phyloP scores from a whole-genome alignment of 495 filamentous ascomycete genomes.

The Pyronema omphalodes region DNA sequence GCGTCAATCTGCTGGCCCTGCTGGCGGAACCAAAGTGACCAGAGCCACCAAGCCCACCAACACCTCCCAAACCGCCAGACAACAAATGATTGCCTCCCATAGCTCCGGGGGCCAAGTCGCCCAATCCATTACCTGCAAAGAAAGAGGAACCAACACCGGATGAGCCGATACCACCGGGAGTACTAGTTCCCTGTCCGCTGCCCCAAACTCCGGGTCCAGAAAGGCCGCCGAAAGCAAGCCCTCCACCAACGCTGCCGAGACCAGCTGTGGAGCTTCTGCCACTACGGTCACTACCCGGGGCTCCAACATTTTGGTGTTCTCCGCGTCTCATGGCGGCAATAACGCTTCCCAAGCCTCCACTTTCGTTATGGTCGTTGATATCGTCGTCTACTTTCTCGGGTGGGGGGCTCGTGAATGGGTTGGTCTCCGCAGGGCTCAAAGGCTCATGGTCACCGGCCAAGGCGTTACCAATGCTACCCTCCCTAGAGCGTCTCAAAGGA shows the following conservation, averaged over 20 bases:
- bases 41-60: slow-evolving; percentile 34
- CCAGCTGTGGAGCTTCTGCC: slow-evolving; percentile 29
- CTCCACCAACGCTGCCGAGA: slow-evolving; percentile 31
- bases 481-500: slow-evolving; percentile 32
- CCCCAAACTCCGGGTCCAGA: slow-evolving; percentile 43
- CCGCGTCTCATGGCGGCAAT: slow-evolving; percentile 24
- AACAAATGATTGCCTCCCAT: slow-evolving; percentile 30
- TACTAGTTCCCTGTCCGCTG: slow-evolving; percentile 41
- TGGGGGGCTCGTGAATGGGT: slow-evolving; percentile 92
- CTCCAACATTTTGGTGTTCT: slow-evolving; percentile 24
- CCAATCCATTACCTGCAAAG: slow-evolving; percentile 42
- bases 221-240: slow-evolving; percentile 36
- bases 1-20: slow-evolving; percentile 60
- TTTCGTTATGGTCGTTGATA: slow-evolving; percentile 36
- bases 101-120: slow-evolving; percentile 47
- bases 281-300: slow-evolving; percentile 25
- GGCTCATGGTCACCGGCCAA: slow-evolving; percentile 40
- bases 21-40: slow-evolving; percentile 37
- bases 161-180: slow-evolving; percentile 58
- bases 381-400: slow-evolving; percentile 54
- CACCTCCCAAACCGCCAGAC: slow-evolving; percentile 31
- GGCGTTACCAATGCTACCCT: slow-evolving; percentile 34
- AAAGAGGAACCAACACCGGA: slow-evolving; percentile 36
- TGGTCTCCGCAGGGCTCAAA: slow-evolving; percentile 85
- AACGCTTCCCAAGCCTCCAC: slow-evolving; percentile 33